Percentiles rank a stretch among this genome's conserved stretches.
Conservation (phyloP, 1,284 basidiomycete species). For the Lignosus rhinocerotis region DNA sequence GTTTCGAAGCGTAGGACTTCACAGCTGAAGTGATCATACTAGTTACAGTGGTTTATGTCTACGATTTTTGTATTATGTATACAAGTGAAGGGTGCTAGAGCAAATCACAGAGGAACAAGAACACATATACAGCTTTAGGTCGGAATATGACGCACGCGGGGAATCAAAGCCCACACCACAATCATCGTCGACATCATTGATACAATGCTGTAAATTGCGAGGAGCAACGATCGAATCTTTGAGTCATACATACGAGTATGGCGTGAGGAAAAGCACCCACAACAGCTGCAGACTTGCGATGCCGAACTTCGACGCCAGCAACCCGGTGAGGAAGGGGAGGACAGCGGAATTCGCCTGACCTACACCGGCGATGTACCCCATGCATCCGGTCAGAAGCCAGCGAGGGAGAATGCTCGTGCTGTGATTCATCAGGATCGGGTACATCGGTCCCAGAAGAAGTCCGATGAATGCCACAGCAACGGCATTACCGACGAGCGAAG, state of each 20-base stretch:
- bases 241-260: too few relatives aligned
- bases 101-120: not conserved
- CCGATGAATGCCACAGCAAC: slow-evolving; percentile 61
- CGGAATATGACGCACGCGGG: slow-evolving; percentile 28
- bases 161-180: slow-evolving; percentile 34
- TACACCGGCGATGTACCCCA: slow-evolving; percentile 67
- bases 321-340: slow-evolving; percentile 65
- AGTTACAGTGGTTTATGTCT: too few relatives aligned
- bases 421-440: slow-evolving; percentile 65
- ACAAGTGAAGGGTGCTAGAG: not conserved
- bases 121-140: not conserved
- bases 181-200: slow-evolving; percentile 36
- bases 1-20: too few relatives aligned
- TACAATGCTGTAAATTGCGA: slow-evolving; percentile 2
- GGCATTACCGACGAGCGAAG: slow-evolving; percentile 58
- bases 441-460: slow-evolving; percentile 49
- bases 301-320: slow-evolving; percentile 53
- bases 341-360: slow-evolving; percentile 69
- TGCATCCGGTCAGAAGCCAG: slow-evolving; percentile 63
- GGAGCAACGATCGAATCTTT: too few relatives aligned
- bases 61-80: too few relatives aligned
- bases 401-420: slow-evolving; percentile 57
- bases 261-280: slow-evolving; percentile 37
- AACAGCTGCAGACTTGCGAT: slow-evolving; percentile 60
- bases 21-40: too few relatives aligned